Conservation (phyloP, 768 basidiomycete genomes). For the Macrolepiota albuminosa region DNA sequence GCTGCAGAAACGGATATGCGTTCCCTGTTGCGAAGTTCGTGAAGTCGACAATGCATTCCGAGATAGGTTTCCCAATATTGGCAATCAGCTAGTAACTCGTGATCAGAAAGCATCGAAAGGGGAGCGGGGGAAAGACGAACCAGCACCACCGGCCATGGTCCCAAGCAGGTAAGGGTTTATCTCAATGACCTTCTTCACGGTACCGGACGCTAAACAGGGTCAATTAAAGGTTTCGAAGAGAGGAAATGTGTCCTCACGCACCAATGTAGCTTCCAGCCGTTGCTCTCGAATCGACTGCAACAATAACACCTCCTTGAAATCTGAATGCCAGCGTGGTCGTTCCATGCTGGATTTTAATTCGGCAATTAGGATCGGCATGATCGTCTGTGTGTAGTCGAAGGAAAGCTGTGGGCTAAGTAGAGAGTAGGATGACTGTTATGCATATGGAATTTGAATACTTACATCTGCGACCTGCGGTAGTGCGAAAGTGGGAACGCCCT, state of each 20-base stretch:
- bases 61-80: conserved; percentile 99
- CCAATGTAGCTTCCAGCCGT: conserved; percentile 97
- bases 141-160: conserved; percentile 99
- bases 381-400: conserved; percentile 93
- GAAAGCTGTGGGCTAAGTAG: conserved; percentile 78
- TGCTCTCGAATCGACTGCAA: conserved; percentile 98
- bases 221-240: background rate
- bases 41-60: conserved; percentile 94
- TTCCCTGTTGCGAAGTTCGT: conserved; percentile 94
- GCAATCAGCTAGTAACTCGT: conserved; percentile 66
- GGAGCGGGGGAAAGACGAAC: conserved; percentile 35
- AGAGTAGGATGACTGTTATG: conserved; percentile 3
- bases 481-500: conserved; percentile 67
- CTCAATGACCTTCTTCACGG: conserved; percentile 99
- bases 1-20: conserved; percentile 99
- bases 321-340: conserved; percentile 98
- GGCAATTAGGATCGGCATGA: conserved; percentile 88
- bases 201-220: conserved; percentile 74
- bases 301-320: conserved; percentile 95
- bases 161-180: conserved; percentile 99
- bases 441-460: conserved; percentile 25
- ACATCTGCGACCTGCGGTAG: conserved; percentile 77
- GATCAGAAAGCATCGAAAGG: background rate
- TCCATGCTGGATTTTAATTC: conserved; percentile 98
- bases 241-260: conserved; percentile 29